A percentile compares a stretch with the other conserved stretches of the same genome.
Conservation (phyloP, 495 filamentous ascomycete species). For the Xylaria flabelliformis region DNA sequence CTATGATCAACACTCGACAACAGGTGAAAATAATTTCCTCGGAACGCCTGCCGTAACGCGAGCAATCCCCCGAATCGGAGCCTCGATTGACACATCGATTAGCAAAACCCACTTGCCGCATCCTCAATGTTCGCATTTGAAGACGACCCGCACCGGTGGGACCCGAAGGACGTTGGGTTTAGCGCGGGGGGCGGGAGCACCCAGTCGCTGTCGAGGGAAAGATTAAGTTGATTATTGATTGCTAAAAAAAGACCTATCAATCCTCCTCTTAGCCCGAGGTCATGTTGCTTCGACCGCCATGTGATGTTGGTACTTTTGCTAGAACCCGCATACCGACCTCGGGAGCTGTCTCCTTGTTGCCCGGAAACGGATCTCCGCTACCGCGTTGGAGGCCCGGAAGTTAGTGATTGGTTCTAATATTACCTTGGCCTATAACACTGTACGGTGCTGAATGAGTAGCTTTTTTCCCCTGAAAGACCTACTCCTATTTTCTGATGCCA, state of each 20-base stretch:
- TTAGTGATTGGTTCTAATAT: neutral
- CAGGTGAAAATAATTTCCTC: conserved; percentile 18
- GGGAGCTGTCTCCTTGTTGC: conserved; percentile 8
- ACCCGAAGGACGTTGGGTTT: conserved; percentile 10
- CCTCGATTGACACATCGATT: conserved; percentile 22
- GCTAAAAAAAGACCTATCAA: conserved; percentile 2
- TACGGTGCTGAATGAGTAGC: neutral
- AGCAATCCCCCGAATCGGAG: conserved; percentile 13
- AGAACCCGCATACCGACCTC: conserved; percentile 9
- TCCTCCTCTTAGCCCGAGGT: neutral
- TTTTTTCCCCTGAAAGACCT: neutral
- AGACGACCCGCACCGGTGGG: conserved; percentile 23
- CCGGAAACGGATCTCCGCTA: conserved; percentile 18
- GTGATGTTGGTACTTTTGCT: neutral
- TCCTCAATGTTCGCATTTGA: conserved; percentile 9
- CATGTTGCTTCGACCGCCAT: neutral
- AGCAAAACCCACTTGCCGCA: conserved; percentile 11
- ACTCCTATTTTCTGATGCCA: neutral
- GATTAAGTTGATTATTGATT: neutral
- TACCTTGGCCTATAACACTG: neutral
- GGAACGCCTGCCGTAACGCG: neutral
- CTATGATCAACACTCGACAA: conserved; percentile 5
- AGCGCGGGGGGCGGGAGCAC: conserved; percentile 3
- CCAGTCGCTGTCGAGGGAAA: neutral
- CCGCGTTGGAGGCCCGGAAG: conserved; percentile 8